phyloP scores from a whole-genome alignment of 164 flowering plant genomes.

The Vitis vinifera region ASM3070453v1 NC_081822.1:14609001-14609500 shows the following conservation, averaged over 20 bases:
- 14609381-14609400: too few relatives aligned
- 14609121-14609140: slow-evolving; percentile 40
- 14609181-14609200: slow-evolving; percentile 69
- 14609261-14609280: background rate
- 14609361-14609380: too few relatives aligned
- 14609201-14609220: slow-evolving; percentile 21
- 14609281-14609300: too few relatives aligned
- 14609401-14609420: too few relatives aligned
- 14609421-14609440: too few relatives aligned
- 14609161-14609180: slow-evolving; percentile 73
- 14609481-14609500: too few relatives aligned
- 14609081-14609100: slow-evolving; percentile 58
- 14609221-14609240: slow-evolving; percentile 46
- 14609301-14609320: too few relatives aligned
- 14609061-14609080: slow-evolving; percentile 38
- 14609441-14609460: too few relatives aligned
- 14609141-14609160: slow-evolving; percentile 62
- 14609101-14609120: slow-evolving; percentile 36
- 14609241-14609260: slow-evolving; percentile 76
- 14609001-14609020: slow-evolving; percentile 32
- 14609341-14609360: too few relatives aligned
- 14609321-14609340: too few relatives aligned
- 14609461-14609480: too few relatives aligned
- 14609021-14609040: slow-evolving; percentile 27
- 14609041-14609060: slow-evolving; percentile 21